phyloP scores from a whole-genome alignment of 331 rosid genomes.

The Cydonia oblonga region DNA sequence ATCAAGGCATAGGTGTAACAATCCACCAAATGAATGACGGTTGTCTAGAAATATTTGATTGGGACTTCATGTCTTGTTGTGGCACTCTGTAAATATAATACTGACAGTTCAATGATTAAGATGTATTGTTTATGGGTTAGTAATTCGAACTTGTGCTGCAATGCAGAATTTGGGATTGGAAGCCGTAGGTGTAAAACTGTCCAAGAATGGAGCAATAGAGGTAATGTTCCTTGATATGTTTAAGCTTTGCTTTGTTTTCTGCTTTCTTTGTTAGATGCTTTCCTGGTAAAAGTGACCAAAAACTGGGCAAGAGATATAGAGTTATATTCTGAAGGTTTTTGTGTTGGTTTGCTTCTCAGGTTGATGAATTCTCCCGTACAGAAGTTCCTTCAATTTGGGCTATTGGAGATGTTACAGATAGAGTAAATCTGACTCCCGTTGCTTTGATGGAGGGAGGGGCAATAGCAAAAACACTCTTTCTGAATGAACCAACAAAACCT shows the following conservation, averaged over 20 bases:
- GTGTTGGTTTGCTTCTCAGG: constrained; percentile 33
- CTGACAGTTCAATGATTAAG: not conserved
- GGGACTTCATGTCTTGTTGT: not conserved
- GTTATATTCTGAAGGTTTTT: not conserved
- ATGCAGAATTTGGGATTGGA: constrained; percentile 92
- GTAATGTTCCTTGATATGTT: constrained; percentile 26
- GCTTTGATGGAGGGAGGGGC: constrained; percentile 99
- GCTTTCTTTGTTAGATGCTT: not conserved
- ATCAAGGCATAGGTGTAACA: not conserved
- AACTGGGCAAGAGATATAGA: not conserved
- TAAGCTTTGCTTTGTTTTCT: not conserved
- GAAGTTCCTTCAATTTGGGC: constrained; percentile 96
- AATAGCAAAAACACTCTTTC: constrained; percentile 64
- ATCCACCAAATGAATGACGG: not conserved
- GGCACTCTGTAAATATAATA: not conserved
- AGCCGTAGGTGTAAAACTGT: constrained; percentile 57
- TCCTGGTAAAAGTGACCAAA: not conserved
- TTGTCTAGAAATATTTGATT: not conserved
- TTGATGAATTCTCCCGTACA: constrained; percentile 83
- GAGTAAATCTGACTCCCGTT: constrained; percentile 91
- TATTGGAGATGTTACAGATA: constrained; percentile 88
- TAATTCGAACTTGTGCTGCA: constrained; percentile 19
- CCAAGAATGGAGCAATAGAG: constrained; percentile 81
- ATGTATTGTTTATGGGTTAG: not conserved
- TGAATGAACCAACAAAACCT: constrained; percentile 82